Conservation (phyloP, 1,284 basidiomycete genomes). For the Moniliella sp. region DNA sequence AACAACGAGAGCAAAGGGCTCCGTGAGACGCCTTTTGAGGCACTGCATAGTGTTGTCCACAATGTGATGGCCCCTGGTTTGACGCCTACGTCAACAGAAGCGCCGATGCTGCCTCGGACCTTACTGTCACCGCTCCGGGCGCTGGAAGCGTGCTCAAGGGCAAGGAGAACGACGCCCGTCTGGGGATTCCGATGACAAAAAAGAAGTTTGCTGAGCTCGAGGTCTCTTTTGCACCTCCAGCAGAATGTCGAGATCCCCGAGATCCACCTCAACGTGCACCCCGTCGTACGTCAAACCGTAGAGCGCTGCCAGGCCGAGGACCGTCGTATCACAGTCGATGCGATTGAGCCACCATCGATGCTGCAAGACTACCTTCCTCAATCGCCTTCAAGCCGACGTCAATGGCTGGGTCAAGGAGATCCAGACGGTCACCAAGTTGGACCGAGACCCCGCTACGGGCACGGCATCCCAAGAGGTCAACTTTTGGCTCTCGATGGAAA, state of each 20-base stretch:
- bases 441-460: slow-evolving; percentile 71
- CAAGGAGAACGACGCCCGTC: slow-evolving; percentile 40
- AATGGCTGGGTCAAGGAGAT: slow-evolving; percentile 97
- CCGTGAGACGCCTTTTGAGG: slow-evolving; percentile 54
- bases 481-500: slow-evolving; percentile 87
- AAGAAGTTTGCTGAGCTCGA: slow-evolving; percentile 96
- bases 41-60: slow-evolving; percentile 83
- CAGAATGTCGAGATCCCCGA: slow-evolving; percentile 98
- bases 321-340: slow-evolving; percentile 45
- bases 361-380: slow-evolving; percentile 80
- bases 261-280: slow-evolving; percentile 75
- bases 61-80: slow-evolving; percentile 88
- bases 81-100: slow-evolving; percentile 61
- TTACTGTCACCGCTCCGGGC: slow-evolving; percentile 10
- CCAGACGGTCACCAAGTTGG: slow-evolving; percentile 77
- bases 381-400: slow-evolving; percentile 75
- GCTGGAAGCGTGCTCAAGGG: slow-evolving; percentile 3
- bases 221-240: slow-evolving; percentile 75
- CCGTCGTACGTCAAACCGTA: slow-evolving; percentile 65
- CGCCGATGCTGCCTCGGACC: not conserved
- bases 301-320: slow-evolving; percentile 36
- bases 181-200: slow-evolving; percentile 88
- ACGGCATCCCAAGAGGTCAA: slow-evolving; percentile 96
- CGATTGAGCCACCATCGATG: slow-evolving; percentile 47
- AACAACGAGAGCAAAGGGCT: slow-evolving; percentile 3